phyloP scores from a whole-genome alignment of 2,329 filamentous ascomycete species.

The Apiospora marii region DNA sequence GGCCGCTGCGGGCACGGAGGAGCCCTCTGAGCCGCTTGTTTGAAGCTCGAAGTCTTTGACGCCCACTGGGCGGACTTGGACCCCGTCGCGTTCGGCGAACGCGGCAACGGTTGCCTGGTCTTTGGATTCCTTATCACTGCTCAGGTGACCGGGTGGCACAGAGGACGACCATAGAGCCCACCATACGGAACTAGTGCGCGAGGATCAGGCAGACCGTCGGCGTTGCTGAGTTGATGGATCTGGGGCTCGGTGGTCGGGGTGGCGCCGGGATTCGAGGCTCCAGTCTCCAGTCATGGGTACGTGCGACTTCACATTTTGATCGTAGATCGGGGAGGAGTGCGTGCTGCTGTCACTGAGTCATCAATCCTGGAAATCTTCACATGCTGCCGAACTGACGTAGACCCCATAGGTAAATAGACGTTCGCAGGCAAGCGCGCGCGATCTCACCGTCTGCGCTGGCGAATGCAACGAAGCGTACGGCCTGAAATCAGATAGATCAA shows the following conservation, averaged over 20 bases:
- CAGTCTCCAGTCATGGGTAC: background rate
- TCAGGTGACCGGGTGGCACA: background rate
- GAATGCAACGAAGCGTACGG: background rate
- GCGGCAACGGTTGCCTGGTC: background rate
- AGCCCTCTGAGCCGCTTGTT: background rate
- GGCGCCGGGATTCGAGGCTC: background rate
- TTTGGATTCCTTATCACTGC: background rate
- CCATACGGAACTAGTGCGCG: background rate
- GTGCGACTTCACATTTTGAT: background rate
- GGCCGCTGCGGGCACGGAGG: background rate
- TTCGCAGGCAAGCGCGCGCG: background rate
- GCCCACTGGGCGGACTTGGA: background rate
- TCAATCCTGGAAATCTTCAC: conserved; percentile 5
- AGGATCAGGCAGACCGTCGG: conserved; percentile 7
- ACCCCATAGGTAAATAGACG: background rate
- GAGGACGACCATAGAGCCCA: background rate
- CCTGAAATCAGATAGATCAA: conserved; percentile 3
- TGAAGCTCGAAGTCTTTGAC: background rate
- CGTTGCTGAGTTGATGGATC: background rate
- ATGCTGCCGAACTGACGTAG: background rate
- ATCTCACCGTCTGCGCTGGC: background rate
- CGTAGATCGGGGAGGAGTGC: background rate
- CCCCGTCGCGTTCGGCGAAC: background rate
- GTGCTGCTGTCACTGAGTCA: conserved; percentile 11
- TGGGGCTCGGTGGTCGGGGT: background rate